Percentiles rank a stretch among this genome's conserved stretches.
Evolutionary conservation across 441 rosid genomes (phyloP).

Genomic region (Pelargonium myrrhifolium): DNA sequence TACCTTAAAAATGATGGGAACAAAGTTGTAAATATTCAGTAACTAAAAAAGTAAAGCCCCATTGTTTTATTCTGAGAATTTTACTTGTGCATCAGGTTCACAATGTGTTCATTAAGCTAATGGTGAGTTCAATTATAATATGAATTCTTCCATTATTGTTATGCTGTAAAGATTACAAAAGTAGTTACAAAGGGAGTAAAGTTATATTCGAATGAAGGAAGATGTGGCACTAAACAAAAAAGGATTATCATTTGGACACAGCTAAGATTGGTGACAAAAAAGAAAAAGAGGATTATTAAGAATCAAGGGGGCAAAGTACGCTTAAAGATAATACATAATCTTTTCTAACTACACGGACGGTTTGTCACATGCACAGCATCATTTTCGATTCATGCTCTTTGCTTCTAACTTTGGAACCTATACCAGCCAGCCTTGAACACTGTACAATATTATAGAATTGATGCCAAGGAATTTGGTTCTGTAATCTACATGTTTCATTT

Average conservation of each 20-base stretch:
- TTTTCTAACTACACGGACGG: constrained; percentile 3
- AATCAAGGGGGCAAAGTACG: neutral
- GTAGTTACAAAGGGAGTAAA: too few relatives aligned
- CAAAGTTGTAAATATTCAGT: too few relatives aligned
- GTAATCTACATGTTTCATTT: neutral
- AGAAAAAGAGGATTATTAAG: too few relatives aligned
- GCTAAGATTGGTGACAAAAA: constrained; percentile 9
- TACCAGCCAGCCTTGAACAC: neutral
- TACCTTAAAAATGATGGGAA: too few relatives aligned
- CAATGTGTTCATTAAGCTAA: too few relatives aligned
- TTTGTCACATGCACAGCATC: constrained; percentile 10
- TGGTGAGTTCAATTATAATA: neutral
- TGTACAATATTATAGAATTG: neutral
- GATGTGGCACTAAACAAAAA: constrained; percentile 13
- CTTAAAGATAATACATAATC: neutral
- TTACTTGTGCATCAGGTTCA: neutral
- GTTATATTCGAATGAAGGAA: neutral
- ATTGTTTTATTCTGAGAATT: too few relatives aligned
- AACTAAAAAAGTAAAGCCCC: too few relatives aligned
- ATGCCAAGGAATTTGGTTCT: neutral
- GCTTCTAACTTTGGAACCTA: neutral
- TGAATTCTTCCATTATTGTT: constrained; percentile 2
- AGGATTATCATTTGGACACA: constrained; percentile 15
- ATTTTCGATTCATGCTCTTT: too few relatives aligned
- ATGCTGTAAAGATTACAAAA: constrained; percentile 26